phyloP scores from a whole-genome alignment of 371 early-diverging fungal genomes.

The Dichotomocladium elegans region DNA sequence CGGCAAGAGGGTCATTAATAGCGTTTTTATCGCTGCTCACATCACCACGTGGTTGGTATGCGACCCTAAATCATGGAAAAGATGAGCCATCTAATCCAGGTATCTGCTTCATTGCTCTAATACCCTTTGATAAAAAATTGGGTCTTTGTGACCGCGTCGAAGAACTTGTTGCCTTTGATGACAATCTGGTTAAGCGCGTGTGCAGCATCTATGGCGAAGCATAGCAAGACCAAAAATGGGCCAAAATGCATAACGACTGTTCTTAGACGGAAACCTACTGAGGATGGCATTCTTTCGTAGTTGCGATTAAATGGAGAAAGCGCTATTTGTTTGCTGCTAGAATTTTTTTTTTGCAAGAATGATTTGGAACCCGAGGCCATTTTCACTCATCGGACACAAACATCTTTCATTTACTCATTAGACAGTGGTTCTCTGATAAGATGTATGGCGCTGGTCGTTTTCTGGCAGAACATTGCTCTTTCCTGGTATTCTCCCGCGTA shows the following conservation, averaged over 20 bases:
- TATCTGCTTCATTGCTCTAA: not conserved
- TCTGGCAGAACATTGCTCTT: too few relatives aligned
- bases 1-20: constrained; percentile 61
- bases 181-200: constrained; percentile 54
- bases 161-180: constrained; percentile 71
- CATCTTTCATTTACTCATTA: too few relatives aligned
- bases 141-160: constrained; percentile 65
- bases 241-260: not conserved
- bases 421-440: too few relatives aligned
- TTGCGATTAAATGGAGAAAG: too few relatives aligned
- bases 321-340: too few relatives aligned
- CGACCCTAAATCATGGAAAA: constrained; percentile 36
- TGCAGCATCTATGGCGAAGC: not conserved
- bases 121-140: constrained; percentile 79
- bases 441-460: too few relatives aligned
- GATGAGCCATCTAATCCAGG: too few relatives aligned
- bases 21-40: constrained; percentile 5
- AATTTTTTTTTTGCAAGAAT: too few relatives aligned
- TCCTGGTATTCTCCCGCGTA: too few relatives aligned
- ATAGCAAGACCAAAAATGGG: not conserved
- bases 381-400: too few relatives aligned
- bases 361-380: too few relatives aligned
- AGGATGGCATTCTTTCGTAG: too few relatives aligned
- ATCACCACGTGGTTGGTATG: constrained; percentile 67
- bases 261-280: not conserved